Evolutionary conservation across 140 eudicot species (phyloP).

Genomic region (Senecio squalidus): DNA sequence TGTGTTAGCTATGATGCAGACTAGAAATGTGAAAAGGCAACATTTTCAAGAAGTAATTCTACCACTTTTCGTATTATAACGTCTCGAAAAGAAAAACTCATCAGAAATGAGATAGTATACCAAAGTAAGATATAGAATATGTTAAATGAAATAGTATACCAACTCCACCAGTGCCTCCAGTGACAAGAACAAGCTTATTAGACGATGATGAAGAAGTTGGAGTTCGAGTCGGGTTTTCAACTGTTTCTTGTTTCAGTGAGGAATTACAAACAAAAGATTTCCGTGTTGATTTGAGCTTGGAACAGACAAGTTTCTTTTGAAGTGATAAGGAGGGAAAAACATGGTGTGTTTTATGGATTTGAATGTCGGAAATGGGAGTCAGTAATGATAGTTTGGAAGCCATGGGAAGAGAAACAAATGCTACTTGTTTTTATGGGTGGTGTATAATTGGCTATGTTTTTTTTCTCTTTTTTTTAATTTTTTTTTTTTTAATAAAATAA

Average conservation of each 20-base stretch:
- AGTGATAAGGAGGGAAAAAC: slow-evolving; percentile 2
- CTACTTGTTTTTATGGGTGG: no score
- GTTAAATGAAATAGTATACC: slow-evolving; percentile 43
- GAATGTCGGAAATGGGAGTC: slow-evolving; percentile 28
- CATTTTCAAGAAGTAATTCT: no score
- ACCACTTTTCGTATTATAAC: not conserved
- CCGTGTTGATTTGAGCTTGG: slow-evolving; percentile 12
- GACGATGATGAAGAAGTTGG: slow-evolving; percentile 20
- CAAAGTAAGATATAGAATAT: no score
- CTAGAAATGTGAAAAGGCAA: not conserved
- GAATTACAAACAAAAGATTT: slow-evolving; percentile 23
- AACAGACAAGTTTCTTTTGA: not conserved
- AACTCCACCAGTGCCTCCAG: slow-evolving; percentile 90
- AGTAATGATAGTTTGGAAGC: slow-evolving; percentile 45
- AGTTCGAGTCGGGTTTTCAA: slow-evolving; percentile 20
- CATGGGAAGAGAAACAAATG: slow-evolving; percentile 33
- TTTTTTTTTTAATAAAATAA: no score
- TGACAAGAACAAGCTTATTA: slow-evolving; percentile 73
- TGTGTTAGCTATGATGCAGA: not conserved
- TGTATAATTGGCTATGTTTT: no score
- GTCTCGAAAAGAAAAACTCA: not conserved
- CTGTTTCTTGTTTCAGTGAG: slow-evolving; percentile 48
- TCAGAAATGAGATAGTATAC: not conserved
- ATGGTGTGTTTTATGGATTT: slow-evolving; percentile 9
- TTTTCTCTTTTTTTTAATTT: no score